phyloP scores from a whole-genome alignment of 2,329 filamentous ascomycete species.

The Colletotrichum kahawae region DNA sequence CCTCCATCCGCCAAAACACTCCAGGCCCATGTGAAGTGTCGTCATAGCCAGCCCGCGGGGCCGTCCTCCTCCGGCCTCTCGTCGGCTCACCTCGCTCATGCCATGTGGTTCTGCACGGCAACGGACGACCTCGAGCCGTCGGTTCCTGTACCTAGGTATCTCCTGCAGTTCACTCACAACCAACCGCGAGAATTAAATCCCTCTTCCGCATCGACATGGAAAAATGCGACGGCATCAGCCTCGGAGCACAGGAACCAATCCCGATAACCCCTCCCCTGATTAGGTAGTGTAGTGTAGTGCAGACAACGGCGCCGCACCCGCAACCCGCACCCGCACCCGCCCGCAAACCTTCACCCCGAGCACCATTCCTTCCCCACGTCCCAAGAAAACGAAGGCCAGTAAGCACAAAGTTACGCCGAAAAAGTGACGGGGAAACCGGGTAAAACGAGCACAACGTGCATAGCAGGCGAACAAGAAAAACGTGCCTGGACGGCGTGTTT shows the following conservation, averaged over 20 bases:
- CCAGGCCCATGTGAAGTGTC: slow-evolving; percentile 15
- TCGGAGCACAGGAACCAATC: not conserved
- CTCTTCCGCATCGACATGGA: not conserved
- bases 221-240: not conserved
- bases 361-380: not conserved
- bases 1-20: slow-evolving; percentile 1
- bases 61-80: not conserved
- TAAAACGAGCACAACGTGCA: not conserved
- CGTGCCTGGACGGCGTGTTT: not conserved
- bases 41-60: slow-evolving; percentile 11
- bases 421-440: not conserved
- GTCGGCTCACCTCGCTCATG: not conserved
- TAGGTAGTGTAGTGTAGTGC: not conserved
- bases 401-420: not conserved
- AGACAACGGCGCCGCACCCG: not conserved
- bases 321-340: not conserved
- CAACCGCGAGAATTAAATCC: not conserved
- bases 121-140: not conserved
- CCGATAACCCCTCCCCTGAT: not conserved
- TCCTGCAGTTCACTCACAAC: not conserved
- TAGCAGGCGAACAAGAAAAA: not conserved
- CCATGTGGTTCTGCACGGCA: not conserved
- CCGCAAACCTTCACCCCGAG: not conserved
- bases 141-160: not conserved
- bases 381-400: not conserved